Base-by-base conservation (phyloP, 164 flowering plant species). In the Amborella trichopoda region DNA sequence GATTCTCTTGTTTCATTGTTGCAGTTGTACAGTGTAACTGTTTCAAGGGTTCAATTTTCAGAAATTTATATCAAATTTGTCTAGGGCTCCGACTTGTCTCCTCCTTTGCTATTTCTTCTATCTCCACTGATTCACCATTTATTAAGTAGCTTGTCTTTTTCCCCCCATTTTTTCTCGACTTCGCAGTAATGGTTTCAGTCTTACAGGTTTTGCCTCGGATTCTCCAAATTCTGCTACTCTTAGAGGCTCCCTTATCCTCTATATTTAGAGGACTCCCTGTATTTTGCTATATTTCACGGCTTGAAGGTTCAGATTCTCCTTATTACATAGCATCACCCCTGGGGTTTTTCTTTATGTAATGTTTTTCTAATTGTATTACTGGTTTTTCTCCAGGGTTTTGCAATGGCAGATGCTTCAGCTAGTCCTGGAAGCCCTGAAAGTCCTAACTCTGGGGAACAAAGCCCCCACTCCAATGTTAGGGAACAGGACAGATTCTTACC, bases 351-450 rank as follows among this genome's bases (percentile, higher is more conserved):
- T 20, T 28, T 49, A n/a, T 53, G n/a, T n/a, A n/a, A n/a, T 40
- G 55, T 57, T 48, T 53, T 59, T 36, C 44, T 28, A 6, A 17
- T 45, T 44, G 39, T 30, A 4, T 14, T 25, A 25, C 6, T 52
- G 25, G 16, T 30, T 26, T 9, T 37, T 32, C 26, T 21, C 12
- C 57, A 40, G 50, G 52, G 53, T 46, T 55, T 44, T 39, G 48
- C 14, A 14, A 65, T 65, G 73, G 67, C 69, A 24, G 69, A 62
- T 8, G 64, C 45, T 46, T 60, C 69, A 37, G 22, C 57, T 52
- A 69, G 73, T 43, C 67, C 73, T 3, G 73, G 67, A 17, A 65
- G 73, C 53, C 73, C 61, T 26, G 73, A 65, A 17, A 65, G 69
- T 30, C 41, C 41, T 3, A 18, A 38, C 16, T 50, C 50, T 12